Conservation (phyloP, 2,329 filamentous ascomycete genomes). For the Zalaria obscura region DNA sequence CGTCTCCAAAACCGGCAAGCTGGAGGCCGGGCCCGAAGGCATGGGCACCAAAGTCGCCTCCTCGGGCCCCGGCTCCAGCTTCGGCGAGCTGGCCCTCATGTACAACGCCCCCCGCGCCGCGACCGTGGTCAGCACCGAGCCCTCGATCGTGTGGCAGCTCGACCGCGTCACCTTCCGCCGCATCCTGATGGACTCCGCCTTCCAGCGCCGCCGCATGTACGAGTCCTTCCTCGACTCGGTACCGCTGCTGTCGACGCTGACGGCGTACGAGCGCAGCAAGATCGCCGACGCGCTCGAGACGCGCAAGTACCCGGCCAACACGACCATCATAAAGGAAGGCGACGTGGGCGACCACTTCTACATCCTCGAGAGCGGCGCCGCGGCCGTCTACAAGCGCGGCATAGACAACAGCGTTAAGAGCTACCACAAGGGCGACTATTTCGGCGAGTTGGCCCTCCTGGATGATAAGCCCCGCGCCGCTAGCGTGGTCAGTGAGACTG, state of each 20-base stretch:
- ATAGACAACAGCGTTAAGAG: slow-evolving; percentile 55
- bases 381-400: slow-evolving; percentile 73
- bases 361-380: slow-evolving; percentile 75
- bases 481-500: slow-evolving; percentile 67
- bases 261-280: slow-evolving; percentile 88
- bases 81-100: slow-evolving; percentile 95
- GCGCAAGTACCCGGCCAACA: slow-evolving; percentile 64
- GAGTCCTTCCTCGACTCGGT: slow-evolving; percentile 94
- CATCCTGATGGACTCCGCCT: slow-evolving; percentile 96
- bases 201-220: slow-evolving; percentile 90
- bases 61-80: slow-evolving; percentile 80
- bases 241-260: slow-evolving; percentile 67
- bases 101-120: slow-evolving; percentile 95
- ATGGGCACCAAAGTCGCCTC: slow-evolving; percentile 70
- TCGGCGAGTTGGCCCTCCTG: slow-evolving; percentile 84
- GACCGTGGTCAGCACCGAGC: slow-evolving; percentile 73
- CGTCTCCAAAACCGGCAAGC: slow-evolving; percentile 62
- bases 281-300: slow-evolving; percentile 94
- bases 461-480: slow-evolving; percentile 90
- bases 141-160: slow-evolving; percentile 81
- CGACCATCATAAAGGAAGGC: slow-evolving; percentile 80
- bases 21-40: slow-evolving; percentile 69
- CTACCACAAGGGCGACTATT: slow-evolving; percentile 89
- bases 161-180: slow-evolving; percentile 94
- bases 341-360: slow-evolving; percentile 88